These are phyloP conservation scores for Cyclostephanos tholiformis DNA, from an alignment of 108 stramenopile species.

Conservation along the genomic window DNA sequence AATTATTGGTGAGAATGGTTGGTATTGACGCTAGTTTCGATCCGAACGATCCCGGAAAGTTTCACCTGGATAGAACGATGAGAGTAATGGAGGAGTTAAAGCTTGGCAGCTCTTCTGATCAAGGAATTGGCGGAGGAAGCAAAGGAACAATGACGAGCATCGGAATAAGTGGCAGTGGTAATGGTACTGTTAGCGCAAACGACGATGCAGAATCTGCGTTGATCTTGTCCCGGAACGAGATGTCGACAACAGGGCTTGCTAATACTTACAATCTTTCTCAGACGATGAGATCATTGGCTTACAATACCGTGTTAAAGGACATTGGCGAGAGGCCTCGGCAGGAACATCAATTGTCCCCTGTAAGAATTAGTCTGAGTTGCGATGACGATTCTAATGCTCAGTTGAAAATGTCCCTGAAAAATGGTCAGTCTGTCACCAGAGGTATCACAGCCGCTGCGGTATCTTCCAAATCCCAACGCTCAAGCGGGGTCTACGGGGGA, in stretches of 20 bases:
- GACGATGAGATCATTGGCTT: constrained; percentile 4
- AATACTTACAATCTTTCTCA: background rate
- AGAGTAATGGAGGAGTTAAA: constrained; percentile 27
- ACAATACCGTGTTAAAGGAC: constrained; percentile 26
- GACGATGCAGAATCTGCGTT: background rate
- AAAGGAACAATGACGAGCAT: background rate
- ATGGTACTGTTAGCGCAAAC: background rate
- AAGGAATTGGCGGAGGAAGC: constrained; percentile 2
- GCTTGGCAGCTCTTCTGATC: background rate
- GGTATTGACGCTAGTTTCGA: constrained; percentile 59
- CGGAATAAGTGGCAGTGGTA: background rate
- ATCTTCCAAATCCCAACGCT: constrained; percentile 22
- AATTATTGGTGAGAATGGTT: constrained; percentile 59
- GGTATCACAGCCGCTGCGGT: background rate
- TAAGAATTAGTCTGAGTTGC: constrained; percentile 23
- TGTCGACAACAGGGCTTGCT: background rate
- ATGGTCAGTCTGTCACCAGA: background rate
- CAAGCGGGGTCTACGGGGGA: constrained; percentile 12
- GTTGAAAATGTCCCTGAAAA: background rate
- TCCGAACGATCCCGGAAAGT: constrained; percentile 60
- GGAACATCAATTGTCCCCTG: constrained; percentile 22
- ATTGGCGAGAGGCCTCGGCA: constrained; percentile 23
- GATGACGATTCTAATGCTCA: background rate
- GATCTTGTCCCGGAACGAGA: background rate
- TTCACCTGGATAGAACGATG: constrained; percentile 47